A percentile compares a stretch with the other conserved stretches of the same genome.
Evolutionary conservation across 495 filamentous ascomycete genomes (phyloP).

Genomic region (Daldinia loculata): DNA sequence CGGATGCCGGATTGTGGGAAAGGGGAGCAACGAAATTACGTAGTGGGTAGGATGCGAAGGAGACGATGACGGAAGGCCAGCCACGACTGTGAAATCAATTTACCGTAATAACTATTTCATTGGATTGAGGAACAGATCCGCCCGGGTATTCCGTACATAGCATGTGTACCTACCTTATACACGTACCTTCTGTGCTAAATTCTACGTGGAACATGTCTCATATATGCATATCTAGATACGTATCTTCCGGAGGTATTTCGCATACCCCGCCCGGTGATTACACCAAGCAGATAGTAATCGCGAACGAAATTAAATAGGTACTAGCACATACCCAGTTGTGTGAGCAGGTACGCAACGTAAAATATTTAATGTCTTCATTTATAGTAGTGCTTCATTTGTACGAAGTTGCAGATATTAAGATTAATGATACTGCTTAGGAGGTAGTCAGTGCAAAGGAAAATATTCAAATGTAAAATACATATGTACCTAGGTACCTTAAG

Average conservation of each 20-base stretch:
- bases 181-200: neutral
- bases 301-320: neutral
- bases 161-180: neutral
- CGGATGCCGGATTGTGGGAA: conserved; percentile 31
- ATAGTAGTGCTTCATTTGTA: neutral
- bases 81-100: conserved; percentile 25
- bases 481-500: neutral
- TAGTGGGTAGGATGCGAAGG: conserved; percentile 21
- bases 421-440: neutral
- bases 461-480: neutral
- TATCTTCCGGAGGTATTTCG: neutral
- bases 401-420: neutral
- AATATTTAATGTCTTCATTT: conserved; percentile 2
- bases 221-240: neutral
- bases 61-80: conserved; percentile 18
- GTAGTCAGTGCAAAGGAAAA: neutral
- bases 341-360: neutral
- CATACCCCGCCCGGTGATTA: conserved; percentile 1
- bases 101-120: conserved; percentile 13
- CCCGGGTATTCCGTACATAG: neutral
- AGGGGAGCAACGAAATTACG: conserved; percentile 28
- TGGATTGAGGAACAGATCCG: neutral
- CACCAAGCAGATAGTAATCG: neutral
- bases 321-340: neutral
- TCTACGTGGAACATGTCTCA: neutral